Base-by-base conservation (phyloP, 164 flowering plant genomes). In the Macadamia tetraphylla region DNA sequence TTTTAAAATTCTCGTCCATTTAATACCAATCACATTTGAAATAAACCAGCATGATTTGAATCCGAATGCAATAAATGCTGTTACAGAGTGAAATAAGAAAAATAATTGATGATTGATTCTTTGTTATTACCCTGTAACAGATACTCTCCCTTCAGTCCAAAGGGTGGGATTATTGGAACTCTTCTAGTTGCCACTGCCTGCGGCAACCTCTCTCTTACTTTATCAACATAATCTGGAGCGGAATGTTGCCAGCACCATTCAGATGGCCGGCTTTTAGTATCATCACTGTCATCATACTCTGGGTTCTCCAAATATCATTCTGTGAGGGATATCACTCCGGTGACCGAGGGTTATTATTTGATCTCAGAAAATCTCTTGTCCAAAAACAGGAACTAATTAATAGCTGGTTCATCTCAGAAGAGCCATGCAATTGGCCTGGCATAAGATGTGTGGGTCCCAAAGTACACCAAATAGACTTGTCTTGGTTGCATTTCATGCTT, bases 361-460 rank as follows among this genome's bases (percentile, higher is more conserved):
- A 69, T 48, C 82, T 83, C 13, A 75, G 82, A 73, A 68, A 69
- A 60, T 70, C 76, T 58, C 76, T 82, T 29, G 35, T 52, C 42
- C 65, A 59, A 55, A 77, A 68, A 65, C 70, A 69, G 52, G 61
- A 73, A 18, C 52, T 66, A 29, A 68, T 79, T 51, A 81, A 79
- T 1, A 85, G 77, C 71, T 83, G 88, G 91, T 82, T 78, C 68
- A 65, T 73, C 66, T 48, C 80, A 58, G 62, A 70, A 8, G 61
- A 75, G 11, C 68, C 77, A 32, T 87, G 91, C 77, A 82, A 77
- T 60, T 83, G 88, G 91, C 69, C 82, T 49, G 88, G 91, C 5
- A 70, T 87, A 65, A 67, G 59, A 56, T 87, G 91, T 58, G 74
- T 74, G 42, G 85, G 76, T 61, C 52, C 70, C 15, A n/a, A 49